Conservation (phyloP, 257 asterid species). For the Fraxinus excelsior region DNA sequence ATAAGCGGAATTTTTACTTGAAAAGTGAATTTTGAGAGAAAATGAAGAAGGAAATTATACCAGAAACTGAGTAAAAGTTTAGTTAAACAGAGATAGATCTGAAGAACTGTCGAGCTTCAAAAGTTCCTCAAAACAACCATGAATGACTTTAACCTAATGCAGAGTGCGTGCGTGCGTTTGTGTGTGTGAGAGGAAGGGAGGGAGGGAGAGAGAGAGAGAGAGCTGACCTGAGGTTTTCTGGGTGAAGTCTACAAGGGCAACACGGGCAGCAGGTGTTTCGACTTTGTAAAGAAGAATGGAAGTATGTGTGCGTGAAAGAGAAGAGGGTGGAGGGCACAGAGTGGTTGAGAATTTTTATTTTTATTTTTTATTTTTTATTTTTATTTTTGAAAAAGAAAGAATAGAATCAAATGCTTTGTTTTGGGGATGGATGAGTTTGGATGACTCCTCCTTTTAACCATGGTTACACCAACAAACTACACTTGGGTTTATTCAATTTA, state of each 20-base stretch:
- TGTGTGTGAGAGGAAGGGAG: too few species aligned
- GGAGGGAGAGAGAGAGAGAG: too few species aligned
- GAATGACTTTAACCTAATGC: constrained; percentile 17
- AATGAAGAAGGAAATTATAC: neutral
- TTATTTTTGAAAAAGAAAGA: neutral
- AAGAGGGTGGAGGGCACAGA: too few species aligned
- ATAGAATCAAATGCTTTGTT: constrained; percentile 52
- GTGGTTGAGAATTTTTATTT: too few species aligned
- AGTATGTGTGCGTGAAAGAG: too few species aligned
- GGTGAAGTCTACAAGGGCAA: too few species aligned
- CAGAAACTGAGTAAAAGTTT: constrained; percentile 5
- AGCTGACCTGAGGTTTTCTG: too few species aligned
- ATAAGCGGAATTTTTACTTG: neutral
- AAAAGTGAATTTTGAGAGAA: neutral
- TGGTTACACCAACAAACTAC: neutral
- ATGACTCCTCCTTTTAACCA: neutral
- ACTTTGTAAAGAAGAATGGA: too few species aligned
- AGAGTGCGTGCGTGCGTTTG: too few species aligned
- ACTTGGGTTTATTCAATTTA: neutral
- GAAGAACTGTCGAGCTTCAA: constrained; percentile 16
- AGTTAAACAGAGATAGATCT: neutral
- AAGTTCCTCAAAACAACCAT: constrained; percentile 14
- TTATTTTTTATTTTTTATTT: too few species aligned
- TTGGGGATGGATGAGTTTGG: neutral
- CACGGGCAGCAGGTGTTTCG: too few species aligned